phyloP scores from a whole-genome alignment of 2,329 filamentous ascomycete genomes.

The Nakataea oryzae region DNA sequence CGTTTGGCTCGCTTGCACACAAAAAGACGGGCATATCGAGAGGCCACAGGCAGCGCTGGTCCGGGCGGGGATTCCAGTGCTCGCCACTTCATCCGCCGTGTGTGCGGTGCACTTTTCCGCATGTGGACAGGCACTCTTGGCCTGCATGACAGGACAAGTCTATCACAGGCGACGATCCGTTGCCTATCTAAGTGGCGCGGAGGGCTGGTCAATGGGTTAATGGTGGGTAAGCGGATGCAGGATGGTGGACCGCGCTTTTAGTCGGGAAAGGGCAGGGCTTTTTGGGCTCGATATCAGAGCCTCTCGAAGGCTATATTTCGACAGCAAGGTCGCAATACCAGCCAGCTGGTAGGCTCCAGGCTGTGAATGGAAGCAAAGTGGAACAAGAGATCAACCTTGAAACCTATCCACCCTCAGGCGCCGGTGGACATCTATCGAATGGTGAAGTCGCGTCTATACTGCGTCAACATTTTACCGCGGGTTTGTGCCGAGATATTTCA shows the following conservation, averaged over 20 bases:
- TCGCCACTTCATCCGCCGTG: background rate
- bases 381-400: too few relatives aligned
- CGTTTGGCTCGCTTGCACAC: too few relatives aligned
- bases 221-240: background rate
- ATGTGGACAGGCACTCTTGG: background rate
- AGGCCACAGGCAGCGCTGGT: too few relatives aligned
- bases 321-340: too few relatives aligned
- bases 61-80: background rate
- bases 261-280: background rate
- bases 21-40: background rate
- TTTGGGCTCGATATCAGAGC: too few relatives aligned
- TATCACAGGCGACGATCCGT: background rate
- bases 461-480: background rate
- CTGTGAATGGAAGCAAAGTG: too few relatives aligned
- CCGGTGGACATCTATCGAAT: background rate
- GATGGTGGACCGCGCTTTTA: background rate
- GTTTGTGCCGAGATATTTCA: background rate
- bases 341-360: too few relatives aligned
- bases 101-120: background rate
- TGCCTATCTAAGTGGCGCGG: background rate
- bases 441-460: background rate
- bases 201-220: background rate
- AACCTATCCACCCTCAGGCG: too few relatives aligned
- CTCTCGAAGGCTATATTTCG: too few relatives aligned
- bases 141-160: background rate